A percentile compares a stretch with the other conserved stretches of the same genome.
Evolutionary conservation across 176 grass and related monocot species (phyloP).

Genomic region (Cymbopogon citratus): DNA sequence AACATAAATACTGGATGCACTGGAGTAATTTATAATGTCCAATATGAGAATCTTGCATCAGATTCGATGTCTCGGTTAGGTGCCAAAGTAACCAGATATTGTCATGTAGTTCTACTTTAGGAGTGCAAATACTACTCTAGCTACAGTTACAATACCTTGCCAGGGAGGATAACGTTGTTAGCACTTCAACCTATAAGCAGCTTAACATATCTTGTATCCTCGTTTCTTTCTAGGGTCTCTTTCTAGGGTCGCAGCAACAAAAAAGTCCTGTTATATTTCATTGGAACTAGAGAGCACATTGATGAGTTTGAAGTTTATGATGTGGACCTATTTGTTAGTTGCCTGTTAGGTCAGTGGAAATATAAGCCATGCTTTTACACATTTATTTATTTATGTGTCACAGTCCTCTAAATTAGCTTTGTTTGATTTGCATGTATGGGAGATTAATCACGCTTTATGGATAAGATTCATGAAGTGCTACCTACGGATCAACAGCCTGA

Average conservation of each 20-base stretch:
- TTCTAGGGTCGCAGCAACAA: constrained; percentile 84
- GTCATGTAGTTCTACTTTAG: background rate
- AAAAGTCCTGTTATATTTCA: constrained; percentile 98
- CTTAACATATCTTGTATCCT: background rate
- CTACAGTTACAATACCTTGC: no score
- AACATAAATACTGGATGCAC: no score
- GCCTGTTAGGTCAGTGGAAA: constrained; percentile 64
- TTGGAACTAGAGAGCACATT: constrained; percentile 94
- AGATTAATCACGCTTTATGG: no score
- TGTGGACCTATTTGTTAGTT: constrained; percentile 93
- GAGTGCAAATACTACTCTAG: background rate
- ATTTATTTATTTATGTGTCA: no score
- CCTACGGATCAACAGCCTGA: no score
- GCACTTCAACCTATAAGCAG: background rate
- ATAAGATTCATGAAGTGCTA: no score
- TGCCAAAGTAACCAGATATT: constrained; percentile 11
- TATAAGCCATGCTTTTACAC: background rate
- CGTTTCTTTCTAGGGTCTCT: constrained; percentile 53
- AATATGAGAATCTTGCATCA: background rate
- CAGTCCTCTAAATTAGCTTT: no score
- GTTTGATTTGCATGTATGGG: no score
- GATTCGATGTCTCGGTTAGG: constrained; percentile 3
- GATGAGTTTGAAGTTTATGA: constrained; percentile 90
- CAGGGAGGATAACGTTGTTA: no score
- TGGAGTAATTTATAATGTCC: background rate